Evolutionary conservation across 148 eudicot species (phyloP), one percentile per base, ranked within the genome.

Genomic region (Rhododendron ferrugineum): DNA sequence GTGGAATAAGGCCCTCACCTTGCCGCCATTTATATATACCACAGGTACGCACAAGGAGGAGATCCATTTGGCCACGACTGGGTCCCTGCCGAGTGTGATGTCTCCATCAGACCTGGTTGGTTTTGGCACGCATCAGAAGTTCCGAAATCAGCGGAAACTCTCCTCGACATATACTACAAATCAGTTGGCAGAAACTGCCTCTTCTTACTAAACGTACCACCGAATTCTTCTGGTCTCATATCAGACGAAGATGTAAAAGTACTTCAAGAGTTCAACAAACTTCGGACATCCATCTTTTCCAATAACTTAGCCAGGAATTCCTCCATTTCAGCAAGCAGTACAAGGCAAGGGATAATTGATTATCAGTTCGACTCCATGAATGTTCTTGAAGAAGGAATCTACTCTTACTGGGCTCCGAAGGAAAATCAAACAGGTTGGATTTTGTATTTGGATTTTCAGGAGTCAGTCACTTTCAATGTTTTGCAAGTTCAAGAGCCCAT

Each of bases 61-160:
- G 98, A 95, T 75, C 92, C 86, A 44, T 50, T 36, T 13, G 98
- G 98, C 26, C 94, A 89, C 34, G 97, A 95, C 87, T 95, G 98
- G 98, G 93, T 94, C 58, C 98, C 98, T 79, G 91, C 98, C 13
- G 95, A 94, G 78, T 95, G 98, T 88, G 98, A 95, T 66, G 98
- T 95, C 79, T 95, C 98, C 37, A 95, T 95, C 79, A 90, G 98
- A 90, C 93, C 95, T 18, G 97, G 98, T 77, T 95, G 98, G 98
- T 95, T 95, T 83, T 95, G 98, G 98, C 98, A 95, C 86, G 86
- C 92, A 83, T 92, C 94, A 0, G 92, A 95, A 90, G 32, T 84
- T 84, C 98, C 98, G 47, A 95, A 93, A 86, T 90, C 95, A 82
- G 97, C 94, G 8, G 60, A 81, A 22, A 86, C 92, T 64, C 95